A percentile compares a stretch with the other conserved stretches of the same genome.
These are phyloP conservation scores for Neurospora tetrasperma DNA, from an alignment of 495 filamentous ascomycete genomes.

Conservation along the genomic window DNA sequence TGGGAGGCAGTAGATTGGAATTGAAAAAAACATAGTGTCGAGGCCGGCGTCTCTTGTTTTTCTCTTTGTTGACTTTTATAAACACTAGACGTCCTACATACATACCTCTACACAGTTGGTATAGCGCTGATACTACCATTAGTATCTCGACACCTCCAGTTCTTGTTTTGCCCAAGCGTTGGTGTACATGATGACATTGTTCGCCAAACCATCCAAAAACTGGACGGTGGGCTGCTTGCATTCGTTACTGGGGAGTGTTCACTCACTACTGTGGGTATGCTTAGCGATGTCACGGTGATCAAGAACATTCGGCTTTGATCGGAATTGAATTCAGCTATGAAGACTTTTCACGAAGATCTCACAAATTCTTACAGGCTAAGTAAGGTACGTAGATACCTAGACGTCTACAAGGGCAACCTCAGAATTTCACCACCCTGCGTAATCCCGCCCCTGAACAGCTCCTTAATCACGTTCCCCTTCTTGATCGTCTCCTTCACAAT, in stretches of 20 bases:
- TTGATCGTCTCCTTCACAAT: slow-evolving; percentile 73
- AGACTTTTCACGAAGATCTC: neutral
- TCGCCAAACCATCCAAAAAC: neutral
- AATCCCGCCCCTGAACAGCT: slow-evolving; percentile 64
- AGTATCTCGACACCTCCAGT: neutral
- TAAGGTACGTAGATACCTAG: no score
- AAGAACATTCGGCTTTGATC: neutral
- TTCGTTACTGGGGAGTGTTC: no score
- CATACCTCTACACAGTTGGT: neutral
- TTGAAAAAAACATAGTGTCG: neutral
- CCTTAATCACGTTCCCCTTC: slow-evolving; percentile 59
- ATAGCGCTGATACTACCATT: neutral
- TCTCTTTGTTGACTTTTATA: neutral
- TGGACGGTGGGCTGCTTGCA: neutral
- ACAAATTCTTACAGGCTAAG: neutral
- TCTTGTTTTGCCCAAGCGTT: neutral
- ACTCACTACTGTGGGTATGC: neutral
- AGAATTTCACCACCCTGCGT: slow-evolving; percentile 31
- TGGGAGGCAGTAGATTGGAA: slow-evolving; percentile 6
- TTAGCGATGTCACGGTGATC: neutral
- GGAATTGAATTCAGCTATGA: neutral
- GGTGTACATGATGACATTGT: neutral
- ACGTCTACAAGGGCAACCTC: slow-evolving; percentile 21
- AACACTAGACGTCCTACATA: neutral
- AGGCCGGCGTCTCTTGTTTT: neutral